A percentile compares a stretch with the other conserved stretches of the same genome.
These are phyloP conservation scores for Cystobasidium onofrii DNA, from an alignment of 768 basidiomycete species.

Conservation along the genomic window DNA sequence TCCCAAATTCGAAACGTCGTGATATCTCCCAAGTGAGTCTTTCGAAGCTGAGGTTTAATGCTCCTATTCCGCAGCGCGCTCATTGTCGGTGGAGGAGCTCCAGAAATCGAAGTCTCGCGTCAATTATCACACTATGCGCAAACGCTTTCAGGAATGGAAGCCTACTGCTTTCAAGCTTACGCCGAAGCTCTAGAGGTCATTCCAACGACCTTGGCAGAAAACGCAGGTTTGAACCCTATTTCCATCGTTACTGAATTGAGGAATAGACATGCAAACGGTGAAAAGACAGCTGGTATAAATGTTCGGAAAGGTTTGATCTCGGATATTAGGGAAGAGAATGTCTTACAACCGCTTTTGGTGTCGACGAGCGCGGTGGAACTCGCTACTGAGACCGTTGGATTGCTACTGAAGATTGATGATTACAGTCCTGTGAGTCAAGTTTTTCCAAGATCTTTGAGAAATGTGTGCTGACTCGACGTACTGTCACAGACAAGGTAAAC, in stretches of 20 bases:
- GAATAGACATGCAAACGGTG: slow-evolving; percentile 91
- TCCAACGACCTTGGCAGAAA: slow-evolving; percentile 93
- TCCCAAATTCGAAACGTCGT: no score
- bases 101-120: slow-evolving; percentile 93
- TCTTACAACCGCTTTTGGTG: slow-evolving; percentile 84
- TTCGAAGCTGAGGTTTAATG: neutral
- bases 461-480: neutral
- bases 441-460: neutral
- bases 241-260: slow-evolving; percentile 95
- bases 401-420: slow-evolving; percentile 69
- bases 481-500: neutral
- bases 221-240: slow-evolving; percentile 95
- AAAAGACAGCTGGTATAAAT: slow-evolving; percentile 89
- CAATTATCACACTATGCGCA: slow-evolving; percentile 82
- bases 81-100: slow-evolving; percentile 92
- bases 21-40: no score
- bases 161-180: slow-evolving; percentile 97
- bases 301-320: slow-evolving; percentile 95
- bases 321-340: slow-evolving; percentile 94
- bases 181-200: slow-evolving; percentile 97
- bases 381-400: slow-evolving; percentile 92
- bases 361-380: slow-evolving; percentile 91
- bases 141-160: slow-evolving; percentile 92
- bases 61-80: slow-evolving; percentile 56
- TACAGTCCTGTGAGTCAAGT: slow-evolving; percentile 9